These are phyloP conservation scores for Trichosporon faecale DNA, from an alignment of 1,284 basidiomycete genomes.

Conservation along the genomic window DNA sequence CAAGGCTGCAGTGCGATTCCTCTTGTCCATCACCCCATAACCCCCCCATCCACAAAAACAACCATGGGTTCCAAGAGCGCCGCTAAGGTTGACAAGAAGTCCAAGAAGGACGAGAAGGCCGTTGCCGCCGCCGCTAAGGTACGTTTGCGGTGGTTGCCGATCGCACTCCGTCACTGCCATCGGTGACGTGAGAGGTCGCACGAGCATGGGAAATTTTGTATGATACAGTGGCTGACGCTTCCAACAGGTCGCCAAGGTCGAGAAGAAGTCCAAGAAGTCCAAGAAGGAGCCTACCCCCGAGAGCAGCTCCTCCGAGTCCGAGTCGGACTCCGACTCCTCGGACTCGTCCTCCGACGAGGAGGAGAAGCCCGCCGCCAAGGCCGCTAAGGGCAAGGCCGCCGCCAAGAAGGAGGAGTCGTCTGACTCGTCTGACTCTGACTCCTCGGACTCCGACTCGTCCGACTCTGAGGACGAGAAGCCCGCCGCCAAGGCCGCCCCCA, in stretches of 20 bases:
- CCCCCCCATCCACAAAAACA: neutral
- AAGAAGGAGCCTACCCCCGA: constrained; percentile 52
- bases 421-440: constrained; percentile 26
- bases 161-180: neutral
- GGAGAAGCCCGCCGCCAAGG: constrained; percentile 22
- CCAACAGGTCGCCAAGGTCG: constrained; percentile 13
- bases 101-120: constrained; percentile 20
- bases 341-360: constrained; percentile 14
- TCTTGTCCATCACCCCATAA: neutral
- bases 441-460: constrained; percentile 25
- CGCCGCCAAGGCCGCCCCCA: constrained; percentile 24
- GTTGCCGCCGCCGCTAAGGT: constrained; percentile 19
- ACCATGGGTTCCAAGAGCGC: constrained; percentile 9
- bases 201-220: neutral
- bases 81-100: constrained; percentile 33
- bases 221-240: neutral
- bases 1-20: neutral
- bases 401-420: constrained; percentile 13
- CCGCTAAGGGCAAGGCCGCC: constrained; percentile 16
- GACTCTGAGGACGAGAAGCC: constrained; percentile 38
- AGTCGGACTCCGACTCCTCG: constrained; percentile 28
- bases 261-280: constrained; percentile 49
- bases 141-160: neutral
- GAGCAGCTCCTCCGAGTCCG: constrained; percentile 29
- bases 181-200: constrained; percentile 1